These are phyloP conservation scores for Anisodus tanguticus DNA, from an alignment of 257 asterid species.

Conservation along the genomic window DNA sequence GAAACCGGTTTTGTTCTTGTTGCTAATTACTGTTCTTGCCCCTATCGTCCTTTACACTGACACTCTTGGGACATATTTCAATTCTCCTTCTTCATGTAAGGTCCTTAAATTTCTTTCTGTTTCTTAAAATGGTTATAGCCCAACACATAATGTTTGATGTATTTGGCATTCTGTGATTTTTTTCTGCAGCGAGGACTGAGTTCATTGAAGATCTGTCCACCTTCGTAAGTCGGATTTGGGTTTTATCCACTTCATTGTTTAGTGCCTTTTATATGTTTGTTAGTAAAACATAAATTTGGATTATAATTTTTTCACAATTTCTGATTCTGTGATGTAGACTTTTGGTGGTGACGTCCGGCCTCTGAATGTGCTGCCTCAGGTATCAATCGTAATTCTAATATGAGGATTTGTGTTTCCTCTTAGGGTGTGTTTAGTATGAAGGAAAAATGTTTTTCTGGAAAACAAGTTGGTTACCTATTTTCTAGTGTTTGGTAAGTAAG, in stretches of 20 bases:
- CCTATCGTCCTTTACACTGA: slow-evolving; percentile 77
- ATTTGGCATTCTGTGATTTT: background rate
- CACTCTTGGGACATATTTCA: slow-evolving; percentile 63
- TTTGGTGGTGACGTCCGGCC: slow-evolving; percentile 76
- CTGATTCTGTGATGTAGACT: slow-evolving; percentile 47
- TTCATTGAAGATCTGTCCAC: slow-evolving; percentile 76
- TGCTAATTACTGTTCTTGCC: slow-evolving; percentile 75
- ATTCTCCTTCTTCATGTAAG: slow-evolving; percentile 74
- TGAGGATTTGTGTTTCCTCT: slow-evolving; percentile 9
- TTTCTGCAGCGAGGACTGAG: slow-evolving; percentile 64
- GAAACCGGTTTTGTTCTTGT: slow-evolving; percentile 61
- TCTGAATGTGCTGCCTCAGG: slow-evolving; percentile 77
- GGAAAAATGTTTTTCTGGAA: too few species aligned
- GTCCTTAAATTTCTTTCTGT: background rate
- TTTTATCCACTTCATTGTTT: slow-evolving; percentile 14
- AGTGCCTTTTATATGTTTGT: background rate
- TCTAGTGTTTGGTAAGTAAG: too few species aligned
- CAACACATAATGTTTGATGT: slow-evolving; percentile 13
- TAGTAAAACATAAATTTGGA: background rate
- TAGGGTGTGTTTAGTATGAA: too few species aligned
- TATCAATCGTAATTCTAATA: slow-evolving; percentile 35
- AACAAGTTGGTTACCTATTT: too few species aligned
- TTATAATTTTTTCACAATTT: background rate
- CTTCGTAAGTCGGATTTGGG: slow-evolving; percentile 53
- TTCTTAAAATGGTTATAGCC: background rate